Evolutionary conservation across 2,329 filamentous ascomycete genomes (phyloP).

Genomic region (Acrocalymma vagum): DNA sequence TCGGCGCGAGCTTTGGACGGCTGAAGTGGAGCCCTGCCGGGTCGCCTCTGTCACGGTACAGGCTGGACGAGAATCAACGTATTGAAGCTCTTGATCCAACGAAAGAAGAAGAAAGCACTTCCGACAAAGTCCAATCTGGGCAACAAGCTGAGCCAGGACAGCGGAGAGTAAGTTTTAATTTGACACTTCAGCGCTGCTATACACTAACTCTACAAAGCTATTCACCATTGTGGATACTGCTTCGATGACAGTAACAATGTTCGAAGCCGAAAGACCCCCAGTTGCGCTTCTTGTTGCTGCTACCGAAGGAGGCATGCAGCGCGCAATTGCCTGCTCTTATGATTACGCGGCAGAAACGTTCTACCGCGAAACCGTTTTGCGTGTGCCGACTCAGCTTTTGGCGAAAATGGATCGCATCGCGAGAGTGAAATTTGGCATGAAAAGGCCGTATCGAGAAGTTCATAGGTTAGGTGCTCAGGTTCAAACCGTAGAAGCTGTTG

Average conservation of each 20-base stretch:
- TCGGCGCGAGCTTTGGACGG: constrained; percentile 41
- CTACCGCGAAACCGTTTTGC: constrained; percentile 51
- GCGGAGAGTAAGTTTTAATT: no score
- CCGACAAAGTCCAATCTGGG: constrained; percentile 13
- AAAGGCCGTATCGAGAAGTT: no score
- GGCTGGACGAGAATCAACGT: constrained; percentile 20
- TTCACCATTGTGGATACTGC: constrained; percentile 33
- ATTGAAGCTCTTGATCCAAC: constrained; percentile 37
- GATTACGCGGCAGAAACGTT: constrained; percentile 49
- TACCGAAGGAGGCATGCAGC: constrained; percentile 52
- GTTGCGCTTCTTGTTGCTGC: constrained; percentile 49
- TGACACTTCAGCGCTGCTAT: no score
- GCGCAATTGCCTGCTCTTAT: constrained; percentile 53
- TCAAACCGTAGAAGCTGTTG: no score
- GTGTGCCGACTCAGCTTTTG: constrained; percentile 46
- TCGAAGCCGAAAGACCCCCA: constrained; percentile 47
- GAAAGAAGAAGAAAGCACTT: constrained; percentile 16
- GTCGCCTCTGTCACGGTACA: constrained; percentile 34
- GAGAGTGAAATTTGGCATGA: constrained; percentile 31
- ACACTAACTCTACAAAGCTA: no score
- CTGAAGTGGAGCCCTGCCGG: constrained; percentile 41
- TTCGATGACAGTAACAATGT: constrained; percentile 51
- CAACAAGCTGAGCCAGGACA: no score
- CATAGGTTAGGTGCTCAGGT: no score
- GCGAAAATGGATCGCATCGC: constrained; percentile 38